Evolutionary conservation across 345 rosid species (phyloP).

Genomic region (Erysimum cheiranthoides): DNA sequence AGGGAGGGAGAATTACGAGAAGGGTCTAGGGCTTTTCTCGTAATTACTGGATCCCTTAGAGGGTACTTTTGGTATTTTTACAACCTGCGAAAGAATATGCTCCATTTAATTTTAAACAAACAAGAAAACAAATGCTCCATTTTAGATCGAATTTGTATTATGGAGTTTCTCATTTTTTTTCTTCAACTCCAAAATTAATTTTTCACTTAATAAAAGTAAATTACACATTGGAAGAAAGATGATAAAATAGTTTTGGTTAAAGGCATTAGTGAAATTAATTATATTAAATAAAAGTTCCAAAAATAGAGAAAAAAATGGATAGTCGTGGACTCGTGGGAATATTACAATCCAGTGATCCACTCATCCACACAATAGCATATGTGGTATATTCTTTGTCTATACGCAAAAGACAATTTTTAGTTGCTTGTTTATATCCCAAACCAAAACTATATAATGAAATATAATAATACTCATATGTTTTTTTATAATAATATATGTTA

Average conservation of each 20-base stretch:
- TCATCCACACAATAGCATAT: conserved; percentile 31
- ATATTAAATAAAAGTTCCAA: background rate
- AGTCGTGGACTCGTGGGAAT: conserved; percentile 14
- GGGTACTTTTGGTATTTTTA: conserved; percentile 4
- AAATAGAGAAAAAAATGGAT: background rate
- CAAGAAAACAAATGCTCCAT: background rate
- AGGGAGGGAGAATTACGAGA: conserved; percentile 42
- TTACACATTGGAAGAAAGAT: background rate
- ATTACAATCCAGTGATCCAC: conserved; percentile 22
- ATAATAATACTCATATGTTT: too few relatives aligned
- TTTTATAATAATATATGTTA: too few relatives aligned
- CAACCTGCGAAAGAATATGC: conserved; percentile 4
- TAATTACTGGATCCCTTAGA: background rate
- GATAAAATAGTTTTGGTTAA: background rate
- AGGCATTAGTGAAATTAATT: background rate
- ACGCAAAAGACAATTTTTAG: conserved; percentile 6
- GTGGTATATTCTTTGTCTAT: conserved; percentile 39
- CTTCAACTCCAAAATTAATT: background rate
- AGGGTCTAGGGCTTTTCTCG: conserved; percentile 28
- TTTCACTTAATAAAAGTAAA: too few relatives aligned
- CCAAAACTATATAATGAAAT: too few relatives aligned
- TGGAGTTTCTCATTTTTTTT: background rate
- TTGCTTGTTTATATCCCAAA: conserved; percentile 15
- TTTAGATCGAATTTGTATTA: background rate
- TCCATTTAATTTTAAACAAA: background rate